Evolutionary conservation across 805 yeast species (phyloP).

Genomic region (Sugiyamaella americana): DNA sequence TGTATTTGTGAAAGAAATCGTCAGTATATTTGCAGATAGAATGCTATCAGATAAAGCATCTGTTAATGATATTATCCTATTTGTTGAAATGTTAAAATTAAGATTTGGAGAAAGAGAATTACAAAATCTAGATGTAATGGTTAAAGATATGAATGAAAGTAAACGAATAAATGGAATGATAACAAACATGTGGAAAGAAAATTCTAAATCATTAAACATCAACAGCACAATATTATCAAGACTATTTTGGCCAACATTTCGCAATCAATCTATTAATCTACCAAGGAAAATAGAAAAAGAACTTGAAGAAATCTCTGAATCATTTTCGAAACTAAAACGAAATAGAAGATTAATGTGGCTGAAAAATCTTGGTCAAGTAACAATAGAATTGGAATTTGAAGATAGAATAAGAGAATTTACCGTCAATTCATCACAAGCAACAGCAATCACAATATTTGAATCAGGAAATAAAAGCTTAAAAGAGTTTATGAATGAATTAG

Average conservation of each 20-base stretch:
- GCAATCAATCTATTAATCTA: conserved; percentile 39
- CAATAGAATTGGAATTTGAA: conserved; percentile 50
- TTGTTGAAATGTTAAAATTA: conserved; percentile 49
- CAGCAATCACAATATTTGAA: conserved; percentile 50
- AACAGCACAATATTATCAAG: conserved; percentile 66
- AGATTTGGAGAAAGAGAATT: conserved; percentile 65
- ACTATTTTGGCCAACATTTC: conserved; percentile 71
- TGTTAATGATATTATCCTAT: conserved; percentile 30
- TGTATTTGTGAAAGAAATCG: conserved; percentile 59
- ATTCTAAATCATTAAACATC: conserved; percentile 25
- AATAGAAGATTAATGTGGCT: conserved; percentile 57
- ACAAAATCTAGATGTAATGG: conserved; percentile 75
- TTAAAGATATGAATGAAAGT: conserved; percentile 61
- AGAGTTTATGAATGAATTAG: conserved; percentile 34
- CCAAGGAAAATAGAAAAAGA: conserved; percentile 42
- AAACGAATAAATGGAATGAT: conserved; percentile 38
- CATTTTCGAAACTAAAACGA: conserved; percentile 41
- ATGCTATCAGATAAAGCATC: conserved; percentile 38
- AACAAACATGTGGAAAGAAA: conserved; percentile 21
- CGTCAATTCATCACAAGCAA: conserved; percentile 67
- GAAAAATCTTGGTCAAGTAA: conserved; percentile 57
- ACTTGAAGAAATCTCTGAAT: conserved; percentile 37
- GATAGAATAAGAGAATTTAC: conserved; percentile 38
- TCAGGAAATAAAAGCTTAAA: conserved; percentile 27
- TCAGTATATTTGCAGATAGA: conserved; percentile 50